These are phyloP conservation scores for Pichia cephalocereana DNA, from an alignment of 805 yeast species.

Conservation along the genomic window DNA sequence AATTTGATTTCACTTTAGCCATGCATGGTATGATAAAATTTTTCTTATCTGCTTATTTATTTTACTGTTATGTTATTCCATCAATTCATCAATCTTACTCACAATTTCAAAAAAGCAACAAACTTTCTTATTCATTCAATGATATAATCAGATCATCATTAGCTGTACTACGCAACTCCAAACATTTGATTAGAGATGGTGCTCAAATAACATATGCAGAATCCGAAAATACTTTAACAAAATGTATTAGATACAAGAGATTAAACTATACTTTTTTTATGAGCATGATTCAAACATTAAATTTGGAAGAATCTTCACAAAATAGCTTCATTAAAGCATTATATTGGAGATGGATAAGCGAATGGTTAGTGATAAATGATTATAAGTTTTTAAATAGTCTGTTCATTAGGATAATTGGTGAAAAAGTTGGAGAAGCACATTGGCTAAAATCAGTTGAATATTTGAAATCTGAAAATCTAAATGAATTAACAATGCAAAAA, in stretches of 20 bases:
- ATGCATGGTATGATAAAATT: conserved; percentile 23
- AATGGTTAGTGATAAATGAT: neutral
- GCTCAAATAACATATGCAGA: neutral
- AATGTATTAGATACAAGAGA: neutral
- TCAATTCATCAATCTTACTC: conserved; percentile 7
- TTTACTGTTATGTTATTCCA: conserved; percentile 14
- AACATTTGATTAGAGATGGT: neutral
- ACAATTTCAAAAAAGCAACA: neutral
- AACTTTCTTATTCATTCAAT: neutral
- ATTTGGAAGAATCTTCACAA: conserved; percentile 6
- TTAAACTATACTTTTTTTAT: neutral
- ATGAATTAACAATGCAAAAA: neutral
- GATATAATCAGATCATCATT: neutral
- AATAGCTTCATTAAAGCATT: conserved; percentile 18
- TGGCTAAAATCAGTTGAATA: neutral
- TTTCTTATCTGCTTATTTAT: conserved; percentile 12
- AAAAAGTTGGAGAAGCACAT: neutral
- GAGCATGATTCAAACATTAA: conserved; percentile 6
- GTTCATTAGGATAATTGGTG: neutral
- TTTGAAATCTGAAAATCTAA: neutral
- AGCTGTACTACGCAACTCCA: neutral
- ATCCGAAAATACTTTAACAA: neutral
- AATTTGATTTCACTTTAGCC: neutral
- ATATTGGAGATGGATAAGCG: conserved; percentile 13
- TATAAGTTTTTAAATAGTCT: neutral